phyloP scores from a whole-genome alignment of 179 eudicot genomes.

The Spergularia azorica region DNA sequence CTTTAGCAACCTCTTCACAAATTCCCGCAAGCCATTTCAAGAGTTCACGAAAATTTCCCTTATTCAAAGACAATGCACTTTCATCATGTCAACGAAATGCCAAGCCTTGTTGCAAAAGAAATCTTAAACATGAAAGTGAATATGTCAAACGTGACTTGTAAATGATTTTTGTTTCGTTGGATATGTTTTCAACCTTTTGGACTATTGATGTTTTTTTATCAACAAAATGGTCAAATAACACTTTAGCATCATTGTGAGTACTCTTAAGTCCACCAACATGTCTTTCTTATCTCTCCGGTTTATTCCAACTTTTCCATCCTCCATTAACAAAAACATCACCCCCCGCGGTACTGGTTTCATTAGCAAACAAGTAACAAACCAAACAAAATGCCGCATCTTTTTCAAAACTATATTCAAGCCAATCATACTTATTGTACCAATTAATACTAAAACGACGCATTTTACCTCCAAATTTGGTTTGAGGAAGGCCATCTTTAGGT shows the following conservation, averaged over 20 bases:
- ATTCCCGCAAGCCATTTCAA: not conserved
- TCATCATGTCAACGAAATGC: constrained; percentile 6
- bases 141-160: not conserved
- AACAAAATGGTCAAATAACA: too few relatives aligned
- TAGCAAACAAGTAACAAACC: too few relatives aligned
- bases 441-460: too few relatives aligned
- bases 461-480: too few relatives aligned
- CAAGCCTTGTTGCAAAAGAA: not conserved
- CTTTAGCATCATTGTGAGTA: not conserved
- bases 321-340: not conserved
- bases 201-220: not conserved
- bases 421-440: too few relatives aligned
- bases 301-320: not conserved
- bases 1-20: not conserved
- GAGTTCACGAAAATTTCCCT: not conserved
- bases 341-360: too few relatives aligned
- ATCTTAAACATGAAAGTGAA: not conserved
- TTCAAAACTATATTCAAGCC: too few relatives aligned
- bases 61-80: not conserved
- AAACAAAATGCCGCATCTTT: too few relatives aligned
- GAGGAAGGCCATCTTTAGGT: too few relatives aligned
- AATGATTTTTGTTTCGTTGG: not conserved
- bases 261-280: not conserved
- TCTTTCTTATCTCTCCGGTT: not conserved
- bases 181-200: not conserved